phyloP scores from a whole-genome alignment of 1,284 basidiomycete species.

The Polyporus tsugae region DNA sequence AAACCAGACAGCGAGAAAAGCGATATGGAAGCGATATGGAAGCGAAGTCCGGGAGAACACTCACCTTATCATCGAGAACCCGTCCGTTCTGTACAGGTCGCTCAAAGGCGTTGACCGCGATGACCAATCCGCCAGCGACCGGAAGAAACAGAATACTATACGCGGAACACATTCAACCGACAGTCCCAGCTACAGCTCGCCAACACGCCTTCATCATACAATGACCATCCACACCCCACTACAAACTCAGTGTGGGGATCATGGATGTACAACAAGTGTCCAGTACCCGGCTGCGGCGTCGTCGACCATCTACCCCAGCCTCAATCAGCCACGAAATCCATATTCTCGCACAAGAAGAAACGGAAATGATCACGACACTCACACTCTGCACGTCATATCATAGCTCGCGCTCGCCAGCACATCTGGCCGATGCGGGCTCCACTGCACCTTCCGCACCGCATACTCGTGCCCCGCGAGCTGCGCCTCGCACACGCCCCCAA shows the following conservation, averaged over 20 bases:
- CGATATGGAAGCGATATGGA: not conserved
- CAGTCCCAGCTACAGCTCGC: constrained; percentile 94
- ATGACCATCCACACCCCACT: constrained; percentile 89
- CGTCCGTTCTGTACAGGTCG: not conserved
- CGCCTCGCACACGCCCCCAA: constrained; percentile 74
- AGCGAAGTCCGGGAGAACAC: not conserved
- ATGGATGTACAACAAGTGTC: constrained; percentile 74
- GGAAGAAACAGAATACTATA: constrained; percentile 40
- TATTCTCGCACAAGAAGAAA: not conserved
- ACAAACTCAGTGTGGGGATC: constrained; percentile 96
- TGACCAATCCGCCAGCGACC: not conserved
- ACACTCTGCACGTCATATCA: constrained; percentile 96
- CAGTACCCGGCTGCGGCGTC: constrained; percentile 58
- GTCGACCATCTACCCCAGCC: constrained; percentile 65
- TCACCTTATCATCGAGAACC: not conserved
- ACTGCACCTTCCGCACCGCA: constrained; percentile 82
- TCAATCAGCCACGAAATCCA: constrained; percentile 8
- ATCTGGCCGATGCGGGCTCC: constrained; percentile 79
- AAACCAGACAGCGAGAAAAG: not conserved
- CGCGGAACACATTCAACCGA: constrained; percentile 79
- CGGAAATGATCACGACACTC: constrained; percentile 45
- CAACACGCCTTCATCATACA: constrained; percentile 86
- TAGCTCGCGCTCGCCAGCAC: constrained; percentile 88
- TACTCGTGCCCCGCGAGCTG: constrained; percentile 83
- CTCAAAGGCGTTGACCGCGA: not conserved